A percentile compares a stretch with the other conserved stretches of the same genome.
Conservation (phyloP, 1,284 basidiomycete species). For the Ustilago xerochloae region DNA sequence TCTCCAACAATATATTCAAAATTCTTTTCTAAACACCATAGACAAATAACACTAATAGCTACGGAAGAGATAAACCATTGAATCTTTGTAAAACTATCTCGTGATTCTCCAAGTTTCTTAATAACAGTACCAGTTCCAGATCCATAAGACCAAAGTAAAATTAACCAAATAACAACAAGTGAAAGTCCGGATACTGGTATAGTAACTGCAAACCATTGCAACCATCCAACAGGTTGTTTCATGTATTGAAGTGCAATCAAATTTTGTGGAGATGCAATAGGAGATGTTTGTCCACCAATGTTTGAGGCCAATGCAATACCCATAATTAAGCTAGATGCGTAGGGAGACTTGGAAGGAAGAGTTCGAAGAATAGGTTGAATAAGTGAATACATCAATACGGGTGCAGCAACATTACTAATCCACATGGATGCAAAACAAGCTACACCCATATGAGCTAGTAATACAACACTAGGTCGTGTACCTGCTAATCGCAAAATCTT, state of each 20-base stretch:
- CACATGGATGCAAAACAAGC: slow-evolving; percentile 99
- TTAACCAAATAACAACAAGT: slow-evolving; percentile 87
- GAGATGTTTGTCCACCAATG: slow-evolving; percentile 96
- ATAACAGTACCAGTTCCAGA: slow-evolving; percentile 74
- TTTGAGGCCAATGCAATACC: slow-evolving; percentile 97
- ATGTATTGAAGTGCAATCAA: slow-evolving; percentile 90
- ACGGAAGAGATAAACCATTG: slow-evolving; percentile 92
- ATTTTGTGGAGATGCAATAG: slow-evolving; percentile 93
- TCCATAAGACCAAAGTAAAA: slow-evolving; percentile 87
- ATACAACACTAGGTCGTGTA: slow-evolving; percentile 83
- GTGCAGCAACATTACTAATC: slow-evolving; percentile 98
- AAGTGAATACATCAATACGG: slow-evolving; percentile 96
- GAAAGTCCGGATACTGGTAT: slow-evolving; percentile 88
- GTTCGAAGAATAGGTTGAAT: slow-evolving; percentile 95
- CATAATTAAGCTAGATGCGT: slow-evolving; percentile 90
- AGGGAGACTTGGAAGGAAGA: slow-evolving; percentile 85
- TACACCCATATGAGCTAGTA: slow-evolving; percentile 94
- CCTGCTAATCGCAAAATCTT: slow-evolving; percentile 90
- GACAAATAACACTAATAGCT: slow-evolving; percentile 83
- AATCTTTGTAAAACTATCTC: slow-evolving; percentile 76
- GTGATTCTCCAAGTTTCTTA: slow-evolving; percentile 56
- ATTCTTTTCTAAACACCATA: slow-evolving; percentile 90
- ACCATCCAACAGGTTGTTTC: slow-evolving; percentile 89
- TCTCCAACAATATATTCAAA: slow-evolving; percentile 86
- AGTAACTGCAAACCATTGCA: slow-evolving; percentile 91